phyloP scores from a whole-genome alignment of 139 green algal species.

The Coelastrella sp. region DNA sequence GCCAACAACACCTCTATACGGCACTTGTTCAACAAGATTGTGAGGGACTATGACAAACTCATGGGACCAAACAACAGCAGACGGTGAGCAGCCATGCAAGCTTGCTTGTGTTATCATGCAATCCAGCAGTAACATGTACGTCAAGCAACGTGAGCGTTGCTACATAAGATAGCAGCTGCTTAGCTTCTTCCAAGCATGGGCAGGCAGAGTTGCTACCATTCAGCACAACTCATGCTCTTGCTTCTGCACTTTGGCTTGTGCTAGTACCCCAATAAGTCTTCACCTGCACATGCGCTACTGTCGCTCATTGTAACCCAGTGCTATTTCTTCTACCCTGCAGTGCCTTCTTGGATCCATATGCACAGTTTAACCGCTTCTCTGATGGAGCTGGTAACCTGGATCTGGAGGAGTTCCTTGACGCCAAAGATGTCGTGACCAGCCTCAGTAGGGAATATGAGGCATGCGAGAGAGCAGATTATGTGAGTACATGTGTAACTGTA shows the following conservation, averaged over 20 bases:
- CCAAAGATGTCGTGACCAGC: slow-evolving; percentile 83
- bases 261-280: too few species aligned
- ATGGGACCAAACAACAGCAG: slow-evolving; percentile 69
- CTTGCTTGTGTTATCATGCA: neutral
- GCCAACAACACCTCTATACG: slow-evolving; percentile 98
- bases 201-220: too few species aligned
- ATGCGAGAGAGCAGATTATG: slow-evolving; percentile 89
- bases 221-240: too few species aligned
- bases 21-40: slow-evolving; percentile 90
- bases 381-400: slow-evolving; percentile 47
- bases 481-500: too few species aligned
- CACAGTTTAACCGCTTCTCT: slow-evolving; percentile 73
- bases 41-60: slow-evolving; percentile 97
- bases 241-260: too few species aligned
- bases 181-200: too few species aligned
- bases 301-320: neutral
- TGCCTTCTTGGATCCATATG: slow-evolving; percentile 90
- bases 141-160: neutral
- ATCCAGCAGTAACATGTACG: neutral
- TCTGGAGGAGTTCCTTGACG: slow-evolving; percentile 94
- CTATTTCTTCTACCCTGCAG: slow-evolving; percentile 40
- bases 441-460: slow-evolving; percentile 90
- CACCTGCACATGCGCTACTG: neutral
- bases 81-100: neutral
- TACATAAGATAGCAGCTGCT: too few species aligned